Base-by-base conservation (phyloP, 192 early-diverging fungal genomes). In the Coemansia sp. region DNA sequence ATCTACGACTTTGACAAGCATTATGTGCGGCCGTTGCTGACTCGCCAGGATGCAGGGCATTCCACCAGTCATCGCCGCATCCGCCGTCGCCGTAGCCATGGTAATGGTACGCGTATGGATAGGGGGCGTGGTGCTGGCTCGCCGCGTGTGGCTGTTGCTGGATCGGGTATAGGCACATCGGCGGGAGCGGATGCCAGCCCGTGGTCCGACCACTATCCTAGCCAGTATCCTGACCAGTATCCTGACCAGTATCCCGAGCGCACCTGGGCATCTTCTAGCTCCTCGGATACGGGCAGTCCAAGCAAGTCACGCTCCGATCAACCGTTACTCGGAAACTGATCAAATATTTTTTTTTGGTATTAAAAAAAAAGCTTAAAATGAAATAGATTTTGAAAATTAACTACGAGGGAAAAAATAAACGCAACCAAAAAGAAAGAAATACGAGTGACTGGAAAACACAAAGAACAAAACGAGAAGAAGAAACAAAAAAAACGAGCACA, bases 11-110 rank as follows among this genome's bases (percentile, higher is more conserved):
- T 77, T 44, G 74, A 77, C 64, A 50, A 52, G 31, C 43, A 77
- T 53, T 77, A 77, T 35, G 61, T 77, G 22, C 74, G 63, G 60
- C 74, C 74, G 21, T 38, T 77, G 28, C 64, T 77, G 35, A 69
- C 56, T 3, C 58, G 69, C 6, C 53, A 71, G 24, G 52, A 60
- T 55, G 12, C n/a, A n/a, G n/a, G n/a, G n/a, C n/a, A n/a, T n/a
- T n/a, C n/a, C 24, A 32, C 28, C 14, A 51, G 54, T 33, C 58
- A 32, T 14, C 46, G 43, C 21, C 60, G 25, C 23, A 45, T 18
- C 42, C 16, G 23, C 30, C 35, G 35, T 16, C 35, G 35, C 12
- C 35, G 35, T 10, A 38, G 12, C 35, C 35, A 38, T 16, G n/a
- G n/a, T n/a, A n/a, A n/a, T n/a, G n/a, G n/a, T n/a, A n/a, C n/a